Evolutionary conservation across 106 monocot genomes (phyloP).

Genomic region (Dactylorhiza incarnata): DNA sequence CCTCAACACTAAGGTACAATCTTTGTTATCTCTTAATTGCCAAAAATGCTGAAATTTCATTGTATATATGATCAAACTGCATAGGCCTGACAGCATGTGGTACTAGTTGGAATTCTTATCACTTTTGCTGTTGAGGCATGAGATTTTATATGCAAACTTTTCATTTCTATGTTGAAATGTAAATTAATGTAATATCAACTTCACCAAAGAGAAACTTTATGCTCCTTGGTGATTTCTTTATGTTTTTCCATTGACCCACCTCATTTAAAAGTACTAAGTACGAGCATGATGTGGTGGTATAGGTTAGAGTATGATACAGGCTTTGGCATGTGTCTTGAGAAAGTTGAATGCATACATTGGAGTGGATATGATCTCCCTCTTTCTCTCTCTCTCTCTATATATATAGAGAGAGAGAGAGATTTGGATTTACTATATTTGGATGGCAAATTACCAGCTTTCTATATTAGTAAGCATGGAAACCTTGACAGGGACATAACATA

Average conservation of each 20-base stretch:
- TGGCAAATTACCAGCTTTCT: too few relatives aligned
- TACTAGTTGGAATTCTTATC: not conserved
- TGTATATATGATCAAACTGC: not conserved
- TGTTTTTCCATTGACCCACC: not conserved
- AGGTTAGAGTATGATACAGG: not conserved
- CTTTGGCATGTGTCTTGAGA: not conserved
- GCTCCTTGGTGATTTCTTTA: not conserved
- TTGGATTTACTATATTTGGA: too few relatives aligned
- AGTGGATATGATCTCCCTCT: not conserved
- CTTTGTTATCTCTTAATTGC: not conserved
- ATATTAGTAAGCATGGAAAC: too few relatives aligned
- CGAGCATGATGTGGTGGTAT: not conserved
- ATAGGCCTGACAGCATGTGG: not conserved
- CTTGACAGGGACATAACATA: too few relatives aligned
- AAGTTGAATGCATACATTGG: not conserved
- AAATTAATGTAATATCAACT: not conserved
- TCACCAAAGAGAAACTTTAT: not conserved
- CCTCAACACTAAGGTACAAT: constrained; percentile 75
- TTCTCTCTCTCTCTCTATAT: too few relatives aligned
- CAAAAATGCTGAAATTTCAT: not conserved
- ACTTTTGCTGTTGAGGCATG: not conserved
- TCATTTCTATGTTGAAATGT: not conserved
- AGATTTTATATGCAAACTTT: not conserved
- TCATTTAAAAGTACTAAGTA: not conserved
- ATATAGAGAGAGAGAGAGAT: too few relatives aligned